Evolutionary conservation across 208 protist genomes (phyloP).

Genomic region (Acanthamoeba triangularis): DNA sequence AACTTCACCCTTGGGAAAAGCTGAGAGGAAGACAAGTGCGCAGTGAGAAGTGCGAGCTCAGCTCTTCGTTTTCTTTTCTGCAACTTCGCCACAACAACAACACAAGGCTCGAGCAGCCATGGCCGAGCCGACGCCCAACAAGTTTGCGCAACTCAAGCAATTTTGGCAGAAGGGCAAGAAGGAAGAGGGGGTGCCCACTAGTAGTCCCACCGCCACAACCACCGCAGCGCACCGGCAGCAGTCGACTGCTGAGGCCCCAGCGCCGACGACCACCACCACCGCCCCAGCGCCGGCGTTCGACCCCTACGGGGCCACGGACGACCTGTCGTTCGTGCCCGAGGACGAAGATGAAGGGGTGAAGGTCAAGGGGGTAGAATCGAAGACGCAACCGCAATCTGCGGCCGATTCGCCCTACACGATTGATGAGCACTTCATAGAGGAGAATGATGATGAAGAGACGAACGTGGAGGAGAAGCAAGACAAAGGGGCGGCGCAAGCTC

Average conservation of each 20-base stretch:
- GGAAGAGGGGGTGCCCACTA: too few relatives aligned
- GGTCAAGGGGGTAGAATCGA: neutral
- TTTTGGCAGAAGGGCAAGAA: constrained; percentile 34
- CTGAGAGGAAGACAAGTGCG: too few relatives aligned
- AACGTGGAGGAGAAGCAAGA: neutral
- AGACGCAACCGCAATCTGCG: neutral
- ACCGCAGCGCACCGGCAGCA: neutral
- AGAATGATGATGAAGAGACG: neutral
- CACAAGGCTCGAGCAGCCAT: neutral
- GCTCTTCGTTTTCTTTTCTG: too few relatives aligned
- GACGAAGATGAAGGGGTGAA: neutral
- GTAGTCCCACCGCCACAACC: neutral
- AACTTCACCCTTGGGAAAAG: too few relatives aligned
- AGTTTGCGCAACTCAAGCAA: neutral
- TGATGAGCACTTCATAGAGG: neutral
- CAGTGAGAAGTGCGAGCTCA: too few relatives aligned
- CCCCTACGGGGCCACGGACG: neutral
- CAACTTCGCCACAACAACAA: too few relatives aligned
- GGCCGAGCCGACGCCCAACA: neutral
- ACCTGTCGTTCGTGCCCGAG: neutral
- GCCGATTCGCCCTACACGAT: neutral
- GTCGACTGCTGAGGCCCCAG: too few relatives aligned
- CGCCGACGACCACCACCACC: neutral
- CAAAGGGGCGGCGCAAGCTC: neutral
- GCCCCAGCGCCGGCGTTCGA: neutral